Percentiles rank a stretch among this genome's conserved stretches.
Evolutionary conservation across 257 asterid species (phyloP).

Genomic region (Przewalskia tangutica): DNA sequence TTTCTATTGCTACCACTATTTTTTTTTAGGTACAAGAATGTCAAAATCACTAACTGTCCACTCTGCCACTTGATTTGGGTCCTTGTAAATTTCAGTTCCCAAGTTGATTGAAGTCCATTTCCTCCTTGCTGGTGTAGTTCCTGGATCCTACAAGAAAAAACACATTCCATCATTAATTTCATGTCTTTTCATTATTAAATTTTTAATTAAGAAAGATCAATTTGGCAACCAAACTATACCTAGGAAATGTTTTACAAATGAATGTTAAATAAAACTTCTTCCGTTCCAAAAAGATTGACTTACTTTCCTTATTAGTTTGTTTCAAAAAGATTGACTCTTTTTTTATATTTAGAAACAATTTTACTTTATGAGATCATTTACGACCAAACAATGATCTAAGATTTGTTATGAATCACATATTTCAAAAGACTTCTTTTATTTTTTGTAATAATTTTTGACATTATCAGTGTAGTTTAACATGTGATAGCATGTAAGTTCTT

Average conservation of each 20-base stretch:
- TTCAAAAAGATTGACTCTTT: too few species aligned
- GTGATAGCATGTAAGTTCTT: neutral
- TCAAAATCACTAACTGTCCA: slow-evolving; percentile 82
- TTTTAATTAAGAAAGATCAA: neutral
- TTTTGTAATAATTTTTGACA: neutral
- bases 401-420: too few species aligned
- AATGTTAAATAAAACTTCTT: neutral
- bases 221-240: neutral
- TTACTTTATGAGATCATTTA: too few species aligned
- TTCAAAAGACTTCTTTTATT: too few species aligned
- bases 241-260: neutral
- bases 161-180: neutral
- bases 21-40: slow-evolving; percentile 34
- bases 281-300: too few species aligned
- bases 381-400: too few species aligned
- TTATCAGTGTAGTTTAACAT: neutral
- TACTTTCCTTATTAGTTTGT: too few species aligned
- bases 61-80: slow-evolving; percentile 59
- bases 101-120: slow-evolving; percentile 60
- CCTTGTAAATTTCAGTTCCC: slow-evolving; percentile 62
- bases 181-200: neutral
- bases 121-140: slow-evolving; percentile 49
- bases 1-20: neutral
- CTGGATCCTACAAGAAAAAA: slow-evolving; percentile 53
- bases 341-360: too few species aligned